These are phyloP conservation scores for Picea sitchensis DNA, from an alignment of 75 land plant genomes.

Conservation along the genomic window DNA sequence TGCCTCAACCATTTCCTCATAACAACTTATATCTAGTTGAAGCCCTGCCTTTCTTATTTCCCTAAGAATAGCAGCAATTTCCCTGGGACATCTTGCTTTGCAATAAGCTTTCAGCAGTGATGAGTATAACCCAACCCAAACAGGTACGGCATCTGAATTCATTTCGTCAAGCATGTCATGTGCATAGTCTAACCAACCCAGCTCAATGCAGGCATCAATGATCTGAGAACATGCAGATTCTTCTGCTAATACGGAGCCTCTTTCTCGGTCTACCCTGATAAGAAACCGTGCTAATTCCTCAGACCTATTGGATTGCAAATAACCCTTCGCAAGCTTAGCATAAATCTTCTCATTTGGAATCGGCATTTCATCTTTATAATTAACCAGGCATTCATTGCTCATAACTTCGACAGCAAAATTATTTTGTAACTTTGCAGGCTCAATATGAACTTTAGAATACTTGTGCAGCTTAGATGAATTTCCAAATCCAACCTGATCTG, in stretches of 20 bases:
- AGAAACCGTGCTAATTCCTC: constrained; percentile 40
- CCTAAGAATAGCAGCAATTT: constrained; percentile 28
- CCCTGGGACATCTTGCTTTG: constrained; percentile 20
- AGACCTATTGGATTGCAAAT: constrained; percentile 19
- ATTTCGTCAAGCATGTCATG: constrained; percentile 69
- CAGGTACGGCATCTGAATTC: constrained; percentile 17
- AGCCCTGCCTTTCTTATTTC: constrained; percentile 45
- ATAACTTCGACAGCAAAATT: constrained; percentile 23
- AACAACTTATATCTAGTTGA: constrained; percentile 5
- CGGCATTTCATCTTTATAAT: constrained; percentile 27
- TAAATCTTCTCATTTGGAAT: constrained; percentile 27
- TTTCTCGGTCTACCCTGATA: constrained; percentile 26
- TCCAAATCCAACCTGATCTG: constrained; percentile 26
- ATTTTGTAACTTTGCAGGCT: constrained; percentile 21
- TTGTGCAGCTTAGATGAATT: constrained; percentile 17
- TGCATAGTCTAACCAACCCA: constrained; percentile 60
- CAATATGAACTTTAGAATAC: constrained; percentile 19
- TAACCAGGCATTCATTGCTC: constrained; percentile 22
- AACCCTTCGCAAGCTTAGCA: constrained; percentile 38
- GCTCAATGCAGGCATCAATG: constrained; percentile 42
- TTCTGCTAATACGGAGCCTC: not conserved
- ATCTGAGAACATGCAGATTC: constrained; percentile 26
- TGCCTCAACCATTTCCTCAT: not conserved
- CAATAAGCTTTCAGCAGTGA: constrained; percentile 48
- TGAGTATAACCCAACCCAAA: constrained; percentile 19